Base-by-base conservation (phyloP, 371 early-diverging fungal species). In the Rhizopus arrhizus region DNA sequence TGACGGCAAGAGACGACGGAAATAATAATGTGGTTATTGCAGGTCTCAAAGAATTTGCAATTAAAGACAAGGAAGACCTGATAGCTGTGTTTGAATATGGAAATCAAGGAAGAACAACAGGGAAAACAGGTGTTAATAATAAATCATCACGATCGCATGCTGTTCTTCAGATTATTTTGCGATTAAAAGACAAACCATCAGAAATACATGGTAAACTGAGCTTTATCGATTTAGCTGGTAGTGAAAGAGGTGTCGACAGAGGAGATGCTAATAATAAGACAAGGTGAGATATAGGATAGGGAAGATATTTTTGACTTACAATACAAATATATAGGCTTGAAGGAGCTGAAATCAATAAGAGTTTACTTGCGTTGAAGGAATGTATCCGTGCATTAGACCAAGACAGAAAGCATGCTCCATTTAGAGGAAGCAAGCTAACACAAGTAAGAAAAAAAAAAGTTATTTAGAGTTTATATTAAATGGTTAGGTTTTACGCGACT, bases 271-370 rank as follows among this genome's bases (percentile, higher is more conserved):
- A 95, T 74, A 78, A 82, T 47, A 88, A 93, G 69, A 96, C 95
- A 47, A 77, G 94, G 85, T 78, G 75, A 70, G 58, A 1, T 29
- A 16, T 2, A 77, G 94, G 85, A 77, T 74, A 70, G 56, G 0
- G 33, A 15, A 35, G 38, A 5, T 5, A 7, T 7, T 1, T 1
- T 40, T 36, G 7, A 22, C 40, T 5, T 40, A 52, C 35, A 15
- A n/a, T 38, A 3, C 28, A 49, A 35, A 35, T 49, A 29, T 33
- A 32, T 35, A 41, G 13, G 54, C 87, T 91, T 60, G 99, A 99
- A 77, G 98, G 98, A n/a, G 91, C 97, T 2, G 98, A 98, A 77
- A 99, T 99, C 82, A 99, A 99, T 82, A 97, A 96, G 77, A 94
- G 95, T 68, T 78, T 99, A 58, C 78, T 99, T 46, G 99, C 97